Conservation (phyloP, 768 basidiomycete species). For the Hortiboletus flavorubellus region DNA sequence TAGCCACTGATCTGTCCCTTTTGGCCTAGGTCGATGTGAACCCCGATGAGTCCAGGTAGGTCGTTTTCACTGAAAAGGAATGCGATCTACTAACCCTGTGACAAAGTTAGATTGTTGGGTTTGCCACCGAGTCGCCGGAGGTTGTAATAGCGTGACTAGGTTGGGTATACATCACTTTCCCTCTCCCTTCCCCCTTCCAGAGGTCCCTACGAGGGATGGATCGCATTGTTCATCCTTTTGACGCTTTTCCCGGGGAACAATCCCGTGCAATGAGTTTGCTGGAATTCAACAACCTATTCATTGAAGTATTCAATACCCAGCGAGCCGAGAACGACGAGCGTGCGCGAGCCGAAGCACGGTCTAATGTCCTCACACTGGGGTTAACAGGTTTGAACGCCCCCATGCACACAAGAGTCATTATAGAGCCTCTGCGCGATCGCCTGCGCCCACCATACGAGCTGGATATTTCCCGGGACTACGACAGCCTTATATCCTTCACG, state of each 20-base stretch:
- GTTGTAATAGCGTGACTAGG: no score
- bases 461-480: neutral
- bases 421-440: neutral
- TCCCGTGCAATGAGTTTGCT: neutral
- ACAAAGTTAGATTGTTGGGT: no score
- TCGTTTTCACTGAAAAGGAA: no score
- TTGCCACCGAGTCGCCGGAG: no score
- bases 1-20: no score
- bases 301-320: neutral
- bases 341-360: neutral
- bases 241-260: neutral
- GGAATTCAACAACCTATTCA: slow-evolving; percentile 2
- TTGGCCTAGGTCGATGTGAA: no score
- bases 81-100: no score
- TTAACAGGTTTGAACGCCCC: neutral
- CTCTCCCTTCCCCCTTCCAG: no score
- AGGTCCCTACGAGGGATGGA: no score
- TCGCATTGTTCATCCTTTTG: neutral
- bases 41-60: no score
- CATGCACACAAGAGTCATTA: neutral
- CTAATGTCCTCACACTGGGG: neutral
- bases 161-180: no score
- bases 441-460: neutral
- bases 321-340: neutral
- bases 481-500: slow-evolving; percentile 1